Evolutionary conservation across 2,329 filamentous ascomycete genomes (phyloP).

Genomic region (Arachnopeziza araneosa): DNA sequence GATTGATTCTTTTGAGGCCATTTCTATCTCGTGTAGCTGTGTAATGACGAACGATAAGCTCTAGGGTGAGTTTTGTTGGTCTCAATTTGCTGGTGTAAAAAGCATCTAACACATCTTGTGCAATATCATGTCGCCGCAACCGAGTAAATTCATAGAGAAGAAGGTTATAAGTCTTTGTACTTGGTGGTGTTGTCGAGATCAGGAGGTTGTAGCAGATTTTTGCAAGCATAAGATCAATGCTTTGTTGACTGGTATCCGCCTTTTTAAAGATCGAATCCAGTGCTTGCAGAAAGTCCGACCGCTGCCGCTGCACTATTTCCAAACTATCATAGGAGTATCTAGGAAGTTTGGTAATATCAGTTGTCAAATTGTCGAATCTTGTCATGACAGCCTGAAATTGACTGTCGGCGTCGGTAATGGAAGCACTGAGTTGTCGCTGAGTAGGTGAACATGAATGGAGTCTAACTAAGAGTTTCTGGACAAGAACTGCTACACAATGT

Average conservation of each 20-base stretch:
- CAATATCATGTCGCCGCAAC: constrained; percentile 43
- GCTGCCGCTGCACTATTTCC: constrained; percentile 12
- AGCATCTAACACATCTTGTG: constrained; percentile 47
- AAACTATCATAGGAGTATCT: constrained; percentile 14
- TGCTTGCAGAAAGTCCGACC: constrained; percentile 20
- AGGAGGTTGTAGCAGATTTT: constrained; percentile 60
- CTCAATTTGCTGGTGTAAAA: constrained; percentile 36
- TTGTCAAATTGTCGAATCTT: neutral
- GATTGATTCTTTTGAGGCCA: constrained; percentile 23
- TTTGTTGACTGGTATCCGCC: constrained; percentile 5
- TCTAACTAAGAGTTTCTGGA: neutral
- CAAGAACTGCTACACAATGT: neutral
- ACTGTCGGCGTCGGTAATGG: neutral
- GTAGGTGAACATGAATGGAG: neutral
- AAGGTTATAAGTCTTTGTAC: constrained; percentile 64
- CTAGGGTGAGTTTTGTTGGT: constrained; percentile 21
- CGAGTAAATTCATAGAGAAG: constrained; percentile 62
- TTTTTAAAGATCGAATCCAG: constrained; percentile 17
- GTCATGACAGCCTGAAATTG: neutral
- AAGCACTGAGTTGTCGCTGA: neutral
- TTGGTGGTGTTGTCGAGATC: constrained; percentile 53
- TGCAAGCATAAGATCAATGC: constrained; percentile 25
- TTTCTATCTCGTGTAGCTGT: constrained; percentile 16
- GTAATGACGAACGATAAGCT: constrained; percentile 29
- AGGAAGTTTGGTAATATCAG: constrained; percentile 12